phyloP scores from a whole-genome alignment of 2,329 filamentous ascomycete genomes.

The Penicillium sp. region DNA sequence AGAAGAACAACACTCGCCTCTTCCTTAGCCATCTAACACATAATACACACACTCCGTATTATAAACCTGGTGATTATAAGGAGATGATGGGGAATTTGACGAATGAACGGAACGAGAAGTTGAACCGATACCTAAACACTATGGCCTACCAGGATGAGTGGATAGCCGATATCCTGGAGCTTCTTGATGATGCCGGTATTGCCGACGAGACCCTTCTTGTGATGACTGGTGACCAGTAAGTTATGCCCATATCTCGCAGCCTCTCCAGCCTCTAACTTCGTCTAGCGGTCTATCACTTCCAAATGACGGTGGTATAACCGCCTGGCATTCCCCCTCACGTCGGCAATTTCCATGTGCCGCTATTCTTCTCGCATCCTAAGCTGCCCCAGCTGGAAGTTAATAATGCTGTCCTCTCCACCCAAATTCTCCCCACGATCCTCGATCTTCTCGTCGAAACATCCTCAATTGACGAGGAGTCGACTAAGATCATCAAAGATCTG shows the following conservation, averaged over 20 bases:
- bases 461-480: slow-evolving; percentile 40
- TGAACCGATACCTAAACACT: slow-evolving; percentile 32
- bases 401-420: slow-evolving; percentile 24
- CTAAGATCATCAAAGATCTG: slow-evolving; percentile 39
- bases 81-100: slow-evolving; percentile 17
- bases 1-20: slow-evolving; percentile 28
- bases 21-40: slow-evolving; percentile 34
- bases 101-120: slow-evolving; percentile 15
- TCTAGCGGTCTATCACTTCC: slow-evolving; percentile 27
- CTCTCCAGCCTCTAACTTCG: background rate
- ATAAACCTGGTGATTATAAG: slow-evolving; percentile 23
- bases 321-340: slow-evolving; percentile 31
- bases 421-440: slow-evolving; percentile 50
- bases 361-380: slow-evolving; percentile 28
- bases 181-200: slow-evolving; percentile 29
- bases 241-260: background rate
- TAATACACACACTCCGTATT: slow-evolving; percentile 31
- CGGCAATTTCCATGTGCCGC: slow-evolving; percentile 29
- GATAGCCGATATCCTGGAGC: slow-evolving; percentile 27
- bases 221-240: slow-evolving; percentile 32
- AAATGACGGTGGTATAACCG: slow-evolving; percentile 29
- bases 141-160: slow-evolving; percentile 29
- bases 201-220: slow-evolving; percentile 33
- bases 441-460: slow-evolving; percentile 46
- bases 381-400: slow-evolving; percentile 25